These are phyloP conservation scores for Scolecobasidium constrictum DNA, from an alignment of 2,329 filamentous ascomycete genomes.

Conservation along the genomic window DNA sequence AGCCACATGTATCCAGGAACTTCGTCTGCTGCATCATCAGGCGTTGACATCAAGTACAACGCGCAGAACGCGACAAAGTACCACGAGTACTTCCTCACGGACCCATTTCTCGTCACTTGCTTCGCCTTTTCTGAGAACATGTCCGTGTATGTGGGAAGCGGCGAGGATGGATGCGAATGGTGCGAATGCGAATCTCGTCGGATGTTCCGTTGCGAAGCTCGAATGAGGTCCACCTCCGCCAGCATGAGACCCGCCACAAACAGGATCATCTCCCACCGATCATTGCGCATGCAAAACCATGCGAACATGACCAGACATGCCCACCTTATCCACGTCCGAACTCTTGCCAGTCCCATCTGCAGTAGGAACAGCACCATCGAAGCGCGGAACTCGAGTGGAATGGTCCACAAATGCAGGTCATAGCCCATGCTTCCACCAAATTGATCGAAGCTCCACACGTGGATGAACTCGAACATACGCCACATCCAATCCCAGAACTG, in stretches of 20 bases:
- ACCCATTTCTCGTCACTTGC: background rate
- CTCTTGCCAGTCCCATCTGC: slow-evolving; percentile 38
- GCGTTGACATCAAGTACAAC: slow-evolving; percentile 31
- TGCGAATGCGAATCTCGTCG: background rate
- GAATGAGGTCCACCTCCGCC: slow-evolving; percentile 40
- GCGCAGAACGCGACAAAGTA: slow-evolving; percentile 26
- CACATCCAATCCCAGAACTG: slow-evolving; percentile 19
- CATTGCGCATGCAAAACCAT: slow-evolving; percentile 36
- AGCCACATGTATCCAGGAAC: slow-evolving; percentile 33
- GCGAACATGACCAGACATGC: slow-evolving; percentile 31
- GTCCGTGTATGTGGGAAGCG: background rate
- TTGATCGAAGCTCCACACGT: slow-evolving; percentile 12
- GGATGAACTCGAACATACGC: slow-evolving; percentile 25
- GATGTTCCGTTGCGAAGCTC: background rate
- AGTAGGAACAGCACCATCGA: slow-evolving; percentile 47
- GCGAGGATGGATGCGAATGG: background rate
- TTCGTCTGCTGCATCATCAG: slow-evolving; percentile 27
- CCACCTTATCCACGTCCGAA: slow-evolving; percentile 34
- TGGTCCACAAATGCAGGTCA: slow-evolving; percentile 52
- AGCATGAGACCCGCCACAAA: slow-evolving; percentile 45
- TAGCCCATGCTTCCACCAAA: slow-evolving; percentile 26
- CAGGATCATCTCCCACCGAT: slow-evolving; percentile 45
- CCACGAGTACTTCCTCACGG: slow-evolving; percentile 17
- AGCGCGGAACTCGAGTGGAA: slow-evolving; percentile 49
- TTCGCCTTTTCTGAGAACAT: slow-evolving; percentile 1